Base-by-base conservation (phyloP, 73 alveolate species). In the Chromera velia region DNA sequence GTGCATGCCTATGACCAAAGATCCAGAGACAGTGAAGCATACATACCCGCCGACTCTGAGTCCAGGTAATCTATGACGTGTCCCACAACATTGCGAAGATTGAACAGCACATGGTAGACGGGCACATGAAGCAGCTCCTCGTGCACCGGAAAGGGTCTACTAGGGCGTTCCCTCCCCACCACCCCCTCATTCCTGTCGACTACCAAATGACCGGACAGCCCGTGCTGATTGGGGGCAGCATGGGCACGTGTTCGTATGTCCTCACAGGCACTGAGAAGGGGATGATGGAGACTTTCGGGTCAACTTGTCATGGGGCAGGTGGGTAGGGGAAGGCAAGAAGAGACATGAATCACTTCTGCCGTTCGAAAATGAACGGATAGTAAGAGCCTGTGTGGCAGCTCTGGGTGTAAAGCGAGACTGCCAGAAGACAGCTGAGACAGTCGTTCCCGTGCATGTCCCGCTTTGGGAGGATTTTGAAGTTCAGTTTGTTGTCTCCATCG, bases 191-290 rank as follows among this genome's bases (percentile, higher is more conserved):
- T 32, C 85, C 85, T 28, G 77, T 69, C 65, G 85, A 78, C 66
- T 78, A 69, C 70, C 85, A 78, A 79, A 32, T 78, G 63, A 78
- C 85, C 18, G 85, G 85, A 27, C 85, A 78, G 46, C 85, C 85
- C 1, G 85, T 78, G 34, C 68, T 78, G 28, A 76, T 78, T 9
- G 85, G 85, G 47, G 85, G 85, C 34, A 78, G 79, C 48, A 78
- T 78, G 85, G 85, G 85, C 32, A 78, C 85, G 28, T 78, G 85
- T 73, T 68, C 79, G 33, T 78, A 78, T 27, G 85, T 78, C 47
- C 85, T 78, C 28, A 78, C 85, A 19, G 85, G 85, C 65, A 78
- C 85, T 1, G 85, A 78, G 62, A 18, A 1, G 45, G 85, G 85
- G 48, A 78, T 78, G 85, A 33, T 78, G 40, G 85, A 78, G 68